These are phyloP conservation scores for Lactarius psammicola DNA, from an alignment of 768 basidiomycete species.

Conservation along the genomic window DNA sequence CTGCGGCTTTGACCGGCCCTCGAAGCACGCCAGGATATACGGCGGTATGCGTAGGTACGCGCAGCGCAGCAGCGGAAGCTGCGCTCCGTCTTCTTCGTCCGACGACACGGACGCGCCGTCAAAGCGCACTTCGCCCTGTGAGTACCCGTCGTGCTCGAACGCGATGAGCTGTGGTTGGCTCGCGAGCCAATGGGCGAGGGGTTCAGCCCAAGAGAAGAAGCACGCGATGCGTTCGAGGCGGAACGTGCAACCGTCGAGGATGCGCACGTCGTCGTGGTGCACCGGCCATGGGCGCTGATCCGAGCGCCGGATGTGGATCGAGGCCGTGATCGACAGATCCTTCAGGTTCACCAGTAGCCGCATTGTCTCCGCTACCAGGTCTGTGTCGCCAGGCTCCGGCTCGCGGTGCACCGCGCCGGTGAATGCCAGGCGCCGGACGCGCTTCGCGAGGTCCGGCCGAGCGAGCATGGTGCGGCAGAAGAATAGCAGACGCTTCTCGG, in stretches of 20 bases:
- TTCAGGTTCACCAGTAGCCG: conserved; percentile 18
- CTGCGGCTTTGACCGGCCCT: conserved; percentile 4
- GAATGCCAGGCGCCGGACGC: conserved; percentile 21
- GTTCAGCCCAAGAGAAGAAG: conserved; percentile 16
- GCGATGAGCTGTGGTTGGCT: conserved; percentile 19
- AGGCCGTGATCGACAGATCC: conserved; percentile 21
- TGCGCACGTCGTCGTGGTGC: conserved; percentile 8
- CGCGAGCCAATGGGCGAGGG: conserved; percentile 16
- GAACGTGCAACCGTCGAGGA: conserved; percentile 21
- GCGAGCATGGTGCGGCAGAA: conserved; percentile 25
- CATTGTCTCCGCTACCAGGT: conserved; percentile 17
- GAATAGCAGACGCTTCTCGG: conserved; percentile 14
- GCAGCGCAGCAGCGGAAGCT: neutral
- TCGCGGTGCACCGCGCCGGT: conserved; percentile 19
- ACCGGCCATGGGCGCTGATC: conserved; percentile 16
- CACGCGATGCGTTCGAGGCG: conserved; percentile 19
- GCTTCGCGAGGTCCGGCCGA: conserved; percentile 24
- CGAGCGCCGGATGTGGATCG: neutral
- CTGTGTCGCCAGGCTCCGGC: conserved; percentile 13
- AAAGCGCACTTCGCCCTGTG: neutral
- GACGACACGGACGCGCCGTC: neutral
- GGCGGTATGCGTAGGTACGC: conserved; percentile 20
- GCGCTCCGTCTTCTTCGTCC: too few species aligned
- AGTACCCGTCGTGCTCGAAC: conserved; percentile 21
- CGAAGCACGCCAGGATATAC: conserved; percentile 20